Evolutionary conservation across 140 eudicot species (phyloP).

Genomic region (Bidens hawaiensis): DNA sequence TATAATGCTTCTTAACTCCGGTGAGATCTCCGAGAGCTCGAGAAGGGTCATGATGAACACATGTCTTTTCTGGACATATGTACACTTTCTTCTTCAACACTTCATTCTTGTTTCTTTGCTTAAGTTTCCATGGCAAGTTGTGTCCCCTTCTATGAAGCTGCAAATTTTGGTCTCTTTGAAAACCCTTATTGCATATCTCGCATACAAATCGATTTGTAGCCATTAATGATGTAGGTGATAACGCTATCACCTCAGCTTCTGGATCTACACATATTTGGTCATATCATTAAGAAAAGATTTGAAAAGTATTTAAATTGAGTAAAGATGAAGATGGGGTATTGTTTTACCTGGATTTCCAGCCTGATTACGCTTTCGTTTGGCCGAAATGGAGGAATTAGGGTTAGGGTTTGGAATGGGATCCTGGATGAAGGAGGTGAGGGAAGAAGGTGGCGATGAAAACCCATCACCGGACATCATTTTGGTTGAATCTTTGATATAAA

Average conservation of each 20-base stretch:
- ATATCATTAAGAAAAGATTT: neutral
- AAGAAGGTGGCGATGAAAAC: constrained; percentile 52
- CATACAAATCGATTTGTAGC: constrained; percentile 86
- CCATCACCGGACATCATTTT: constrained; percentile 76
- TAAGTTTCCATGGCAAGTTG: constrained; percentile 90
- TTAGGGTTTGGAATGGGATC: constrained; percentile 60
- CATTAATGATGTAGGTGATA: constrained; percentile 85
- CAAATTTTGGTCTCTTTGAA: constrained; percentile 87
- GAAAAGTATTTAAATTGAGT: neutral
- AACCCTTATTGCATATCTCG: constrained; percentile 89
- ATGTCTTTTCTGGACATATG: constrained; percentile 75
- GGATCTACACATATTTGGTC: constrained; percentile 45
- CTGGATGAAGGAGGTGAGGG: constrained; percentile 45
- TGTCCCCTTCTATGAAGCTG: constrained; percentile 96
- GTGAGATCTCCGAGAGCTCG: constrained; percentile 90
- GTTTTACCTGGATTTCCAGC: constrained; percentile 71
- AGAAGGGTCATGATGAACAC: constrained; percentile 91
- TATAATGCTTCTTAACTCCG: constrained; percentile 90
- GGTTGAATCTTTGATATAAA: constrained; percentile 12
- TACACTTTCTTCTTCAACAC: constrained; percentile 74
- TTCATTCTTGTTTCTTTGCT: constrained; percentile 72
- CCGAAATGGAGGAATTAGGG: constrained; percentile 41
- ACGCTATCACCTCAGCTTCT: constrained; percentile 94
- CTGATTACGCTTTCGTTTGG: constrained; percentile 67
- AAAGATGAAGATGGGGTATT: neutral